Percentiles rank a stretch among this genome's conserved stretches.
phyloP scores from a whole-genome alignment of 2,329 filamentous ascomycete genomes.

The Rutstroemia sp. region DNA sequence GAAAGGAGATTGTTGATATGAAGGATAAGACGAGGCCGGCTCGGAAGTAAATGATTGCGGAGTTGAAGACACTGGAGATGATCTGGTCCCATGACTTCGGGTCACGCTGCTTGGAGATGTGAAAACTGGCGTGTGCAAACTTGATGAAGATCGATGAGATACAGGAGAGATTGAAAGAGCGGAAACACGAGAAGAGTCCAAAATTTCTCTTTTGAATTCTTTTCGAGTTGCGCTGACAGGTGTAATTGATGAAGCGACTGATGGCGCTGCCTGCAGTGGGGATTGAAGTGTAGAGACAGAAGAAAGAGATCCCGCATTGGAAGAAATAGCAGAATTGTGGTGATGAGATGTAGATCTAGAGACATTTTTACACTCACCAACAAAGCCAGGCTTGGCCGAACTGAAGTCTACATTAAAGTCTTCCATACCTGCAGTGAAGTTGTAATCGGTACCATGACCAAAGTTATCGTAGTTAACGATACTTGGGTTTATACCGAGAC shows the following conservation, averaged over 20 bases:
- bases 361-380: constrained; percentile 37
- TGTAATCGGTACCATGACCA: constrained; percentile 25
- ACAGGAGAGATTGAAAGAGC: constrained; percentile 29
- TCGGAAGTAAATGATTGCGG: constrained; percentile 16
- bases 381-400: constrained; percentile 35
- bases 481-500: constrained; percentile 26
- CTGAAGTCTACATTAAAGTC: constrained; percentile 32
- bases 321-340: constrained; percentile 16
- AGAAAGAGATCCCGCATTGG: constrained; percentile 21
- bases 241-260: constrained; percentile 24
- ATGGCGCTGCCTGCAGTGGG: constrained; percentile 17
- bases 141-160: constrained; percentile 22
- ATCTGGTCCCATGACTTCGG: constrained; percentile 18
- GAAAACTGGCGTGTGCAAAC: constrained; percentile 18
- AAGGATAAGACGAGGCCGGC: constrained; percentile 15
- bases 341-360: constrained; percentile 30
- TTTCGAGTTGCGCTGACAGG: constrained; percentile 19
- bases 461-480: constrained; percentile 27
- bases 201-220: constrained; percentile 20
- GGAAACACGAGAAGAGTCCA: constrained; percentile 32
- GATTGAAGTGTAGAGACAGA: constrained; percentile 24
- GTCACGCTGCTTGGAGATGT: constrained; percentile 18
- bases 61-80: constrained; percentile 15
- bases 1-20: constrained; percentile 35
- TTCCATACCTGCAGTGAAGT: constrained; percentile 29